phyloP scores from a whole-genome alignment of 2,329 filamentous ascomycete species.

The Kalmusia sp. region DNA sequence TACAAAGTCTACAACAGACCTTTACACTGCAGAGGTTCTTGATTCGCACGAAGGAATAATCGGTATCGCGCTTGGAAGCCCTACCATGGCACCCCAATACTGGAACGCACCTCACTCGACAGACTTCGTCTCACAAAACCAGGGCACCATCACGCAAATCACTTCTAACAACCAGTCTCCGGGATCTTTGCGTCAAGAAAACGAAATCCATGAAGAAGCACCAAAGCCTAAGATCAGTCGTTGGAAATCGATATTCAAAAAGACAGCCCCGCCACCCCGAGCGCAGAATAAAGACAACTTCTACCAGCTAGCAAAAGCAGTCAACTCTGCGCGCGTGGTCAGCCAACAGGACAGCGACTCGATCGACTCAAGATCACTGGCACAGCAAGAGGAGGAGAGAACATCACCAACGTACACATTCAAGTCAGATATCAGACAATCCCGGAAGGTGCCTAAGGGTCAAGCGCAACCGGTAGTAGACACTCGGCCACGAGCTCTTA shows the following conservation, averaged over 20 bases:
- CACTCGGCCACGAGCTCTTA: constrained; percentile 28
- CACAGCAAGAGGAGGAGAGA: constrained; percentile 22
- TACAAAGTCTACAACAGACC: constrained; percentile 36
- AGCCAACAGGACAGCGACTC: constrained; percentile 41
- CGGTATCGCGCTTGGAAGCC: constrained; percentile 50
- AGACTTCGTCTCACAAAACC: constrained; percentile 21
- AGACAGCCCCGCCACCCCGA: constrained; percentile 29
- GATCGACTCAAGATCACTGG: constrained; percentile 20
- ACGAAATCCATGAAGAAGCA: constrained; percentile 18
- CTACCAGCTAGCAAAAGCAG: constrained; percentile 42
- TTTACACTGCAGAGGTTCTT: constrained; percentile 37
- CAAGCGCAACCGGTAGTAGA: constrained; percentile 22
- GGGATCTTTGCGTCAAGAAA: constrained; percentile 3
- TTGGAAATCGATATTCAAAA: constrained; percentile 50
- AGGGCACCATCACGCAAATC: constrained; percentile 25
- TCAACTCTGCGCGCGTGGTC: constrained; percentile 33
- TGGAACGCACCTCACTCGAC: constrained; percentile 35
- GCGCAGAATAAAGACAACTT: constrained; percentile 37
- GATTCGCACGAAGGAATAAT: constrained; percentile 41
- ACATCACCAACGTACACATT: constrained; percentile 40
- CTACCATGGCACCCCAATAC: constrained; percentile 35
- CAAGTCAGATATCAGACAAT: constrained; percentile 38
- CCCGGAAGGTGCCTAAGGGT: constrained; percentile 33
- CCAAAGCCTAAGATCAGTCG: constrained; percentile 45
- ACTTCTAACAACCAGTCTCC: constrained; percentile 20